Base-by-base conservation (phyloP, 2,329 filamentous ascomycete genomes). In the Scytalidium lignicola region DNA sequence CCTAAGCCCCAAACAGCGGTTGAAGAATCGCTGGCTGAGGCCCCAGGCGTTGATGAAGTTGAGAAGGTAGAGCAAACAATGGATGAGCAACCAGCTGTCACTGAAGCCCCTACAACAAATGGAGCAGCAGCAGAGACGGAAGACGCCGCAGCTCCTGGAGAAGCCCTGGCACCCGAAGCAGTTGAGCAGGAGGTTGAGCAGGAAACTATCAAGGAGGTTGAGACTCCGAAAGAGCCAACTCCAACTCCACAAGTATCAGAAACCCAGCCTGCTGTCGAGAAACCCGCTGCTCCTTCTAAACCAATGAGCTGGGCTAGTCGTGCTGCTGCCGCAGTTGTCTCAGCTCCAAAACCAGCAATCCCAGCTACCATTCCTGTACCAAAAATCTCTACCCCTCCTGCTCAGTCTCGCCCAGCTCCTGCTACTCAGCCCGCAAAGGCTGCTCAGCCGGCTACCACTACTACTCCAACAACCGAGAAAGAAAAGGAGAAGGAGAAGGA, bases 11-110 rank as follows among this genome's bases (percentile, higher is more conserved):
- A 62, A 47, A 43, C 53, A 26, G 29, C 67, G 20, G 62, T 58
- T 23, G 68, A 71, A 57, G 60, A 68, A 37, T 58, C 66, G 32
- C 56, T 56, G 44, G 43, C 65, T 17, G 60, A 54, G 43, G 44
- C 58, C 32, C 60, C 75, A 39, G 74, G 82, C 50, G 68, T 72
- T 37, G 67, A 71, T 19, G 74, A 78, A 59, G 79, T 91, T 37
- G 85, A 90, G 65, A 75, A 89, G 73, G 89, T 90, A 76, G 77
- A 90, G 19, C 85, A 92, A 70, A 79, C 90, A 63, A 75, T 73
- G 57, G 65, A 70, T 37, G 65, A 58, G 62, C 64, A 65, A 46
- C 64, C 65, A 51, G 59, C 63, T 46, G 62, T 63, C 48, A 60
- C 73, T 56, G 65, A 65, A 23, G 54, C 60, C 2, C 62, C 71